Percentiles rank a stretch among this genome's conserved stretches.
These are phyloP conservation scores for Colletotrichum gigasporum DNA, from an alignment of 2,329 filamentous ascomycete species.

Conservation along the genomic window DNA sequence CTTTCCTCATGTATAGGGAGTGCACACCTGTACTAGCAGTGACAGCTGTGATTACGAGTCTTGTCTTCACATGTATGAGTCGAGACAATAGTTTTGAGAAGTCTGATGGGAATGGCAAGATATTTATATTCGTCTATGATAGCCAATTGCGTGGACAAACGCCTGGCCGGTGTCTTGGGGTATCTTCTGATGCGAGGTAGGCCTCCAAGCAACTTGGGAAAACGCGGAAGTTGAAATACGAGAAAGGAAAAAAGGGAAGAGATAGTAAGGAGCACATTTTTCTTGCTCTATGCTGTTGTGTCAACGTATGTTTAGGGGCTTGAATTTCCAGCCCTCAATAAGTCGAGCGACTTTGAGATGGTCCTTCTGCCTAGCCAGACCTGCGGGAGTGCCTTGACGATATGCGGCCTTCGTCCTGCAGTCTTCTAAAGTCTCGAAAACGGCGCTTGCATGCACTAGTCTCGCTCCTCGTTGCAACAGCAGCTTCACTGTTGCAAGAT, in stretches of 20 bases:
- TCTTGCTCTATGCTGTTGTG: too few species aligned
- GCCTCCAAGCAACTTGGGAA: neutral
- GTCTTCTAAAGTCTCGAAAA: constrained; percentile 35
- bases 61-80: neutral
- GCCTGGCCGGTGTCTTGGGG: constrained; percentile 2
- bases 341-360: constrained; percentile 27
- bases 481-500: constrained; percentile 38
- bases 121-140: neutral
- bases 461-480: constrained; percentile 35
- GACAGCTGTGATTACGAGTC: too few species aligned
- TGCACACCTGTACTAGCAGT: too few species aligned
- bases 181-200: constrained; percentile 16
- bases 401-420: constrained; percentile 31
- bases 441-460: constrained; percentile 34
- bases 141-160: neutral
- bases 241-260: neutral
- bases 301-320: neutral
- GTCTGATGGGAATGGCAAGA: neutral
- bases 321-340: constrained; percentile 33
- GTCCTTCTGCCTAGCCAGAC: constrained; percentile 36
- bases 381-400: constrained; percentile 37
- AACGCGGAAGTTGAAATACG: too few species aligned
- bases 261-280: too few species aligned
- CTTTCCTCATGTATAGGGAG: constrained; percentile 35
- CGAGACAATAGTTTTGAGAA: neutral